Conservation (phyloP, 345 rosid species). For the thale cress (Arabidopsis thaliana) region DNA sequence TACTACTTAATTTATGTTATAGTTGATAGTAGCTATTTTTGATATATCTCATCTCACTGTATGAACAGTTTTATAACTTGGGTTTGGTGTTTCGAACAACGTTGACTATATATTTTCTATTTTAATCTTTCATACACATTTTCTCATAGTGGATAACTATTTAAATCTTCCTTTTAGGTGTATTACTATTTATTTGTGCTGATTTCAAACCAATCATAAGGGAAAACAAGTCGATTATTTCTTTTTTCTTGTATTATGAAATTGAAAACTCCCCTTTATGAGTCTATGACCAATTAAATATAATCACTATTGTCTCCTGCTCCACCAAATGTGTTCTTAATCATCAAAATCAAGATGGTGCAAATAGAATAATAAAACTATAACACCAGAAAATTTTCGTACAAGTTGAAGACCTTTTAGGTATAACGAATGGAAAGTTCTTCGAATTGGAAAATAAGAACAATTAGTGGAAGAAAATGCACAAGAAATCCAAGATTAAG, state of each 20-base stretch:
- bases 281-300: conserved; percentile 9
- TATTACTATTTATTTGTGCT: not conserved
- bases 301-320: conserved; percentile 1
- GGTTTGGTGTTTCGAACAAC: conserved; percentile 12
- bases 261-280: conserved; percentile 1
- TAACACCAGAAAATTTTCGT: not conserved
- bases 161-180: not conserved
- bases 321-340: conserved; percentile 23
- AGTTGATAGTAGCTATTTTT: too few species aligned
- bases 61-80: conserved; percentile 18
- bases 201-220: not conserved
- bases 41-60: not conserved
- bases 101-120: conserved; percentile 9
- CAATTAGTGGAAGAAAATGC: not conserved
- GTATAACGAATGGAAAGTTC: not conserved
- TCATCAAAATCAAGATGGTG: conserved; percentile 14
- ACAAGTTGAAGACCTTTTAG: not conserved
- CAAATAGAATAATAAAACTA: not conserved
- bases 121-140: not conserved
- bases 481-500: not conserved
- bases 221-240: not conserved
- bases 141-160: not conserved
- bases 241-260: conserved; percentile 3
- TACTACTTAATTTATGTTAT: conserved; percentile 28
- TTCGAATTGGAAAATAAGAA: not conserved